Evolutionary conservation across 2,329 filamentous ascomycete species (phyloP).

Genomic region (Aaosphaeria arxii): DNA sequence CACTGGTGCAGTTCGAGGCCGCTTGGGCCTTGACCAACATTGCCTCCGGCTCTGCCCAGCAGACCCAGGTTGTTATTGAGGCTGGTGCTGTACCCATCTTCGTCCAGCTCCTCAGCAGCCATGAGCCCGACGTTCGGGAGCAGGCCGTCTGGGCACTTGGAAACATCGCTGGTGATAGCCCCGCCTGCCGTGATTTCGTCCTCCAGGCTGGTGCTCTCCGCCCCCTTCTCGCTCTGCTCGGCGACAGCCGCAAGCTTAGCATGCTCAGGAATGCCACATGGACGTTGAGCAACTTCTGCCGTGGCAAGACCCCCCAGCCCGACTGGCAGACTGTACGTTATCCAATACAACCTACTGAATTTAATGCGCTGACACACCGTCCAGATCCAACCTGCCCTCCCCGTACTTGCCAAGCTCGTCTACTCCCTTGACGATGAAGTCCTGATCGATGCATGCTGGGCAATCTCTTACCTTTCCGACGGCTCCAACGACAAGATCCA

Average conservation of each 20-base stretch:
- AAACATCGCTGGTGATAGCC: conserved; percentile 98
- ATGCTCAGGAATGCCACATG: conserved; percentile 99
- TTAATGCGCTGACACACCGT: conserved; percentile 1
- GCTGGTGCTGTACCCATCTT: conserved; percentile 98
- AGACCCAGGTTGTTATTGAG: conserved; percentile 98
- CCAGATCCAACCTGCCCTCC: conserved; percentile 90
- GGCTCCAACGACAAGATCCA: conserved; percentile 99
- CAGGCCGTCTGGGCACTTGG: conserved; percentile 98
- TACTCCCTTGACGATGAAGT: conserved; percentile 99
- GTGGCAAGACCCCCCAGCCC: conserved; percentile 97
- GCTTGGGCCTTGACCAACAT: conserved; percentile 99
- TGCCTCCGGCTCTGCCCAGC: conserved; percentile 91
- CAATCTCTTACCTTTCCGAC: conserved; percentile 96
- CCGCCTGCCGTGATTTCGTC: conserved; percentile 95
- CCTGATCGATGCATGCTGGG: conserved; percentile 98
- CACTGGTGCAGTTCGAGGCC: conserved; percentile 96
- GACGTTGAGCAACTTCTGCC: conserved; percentile 99
- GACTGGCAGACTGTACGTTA: conserved; percentile 89
- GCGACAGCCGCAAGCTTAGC: conserved; percentile 97
- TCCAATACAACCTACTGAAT: conserved; percentile 8
- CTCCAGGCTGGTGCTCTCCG: conserved; percentile 86
- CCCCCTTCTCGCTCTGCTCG: conserved; percentile 83
- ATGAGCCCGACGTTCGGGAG: conserved; percentile 95
- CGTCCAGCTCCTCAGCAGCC: conserved; percentile 90
- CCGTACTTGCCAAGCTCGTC: conserved; percentile 93